Evolutionary conservation across 1,284 basidiomycete species (phyloP).

Genomic region (Ustilago nuda): DNA sequence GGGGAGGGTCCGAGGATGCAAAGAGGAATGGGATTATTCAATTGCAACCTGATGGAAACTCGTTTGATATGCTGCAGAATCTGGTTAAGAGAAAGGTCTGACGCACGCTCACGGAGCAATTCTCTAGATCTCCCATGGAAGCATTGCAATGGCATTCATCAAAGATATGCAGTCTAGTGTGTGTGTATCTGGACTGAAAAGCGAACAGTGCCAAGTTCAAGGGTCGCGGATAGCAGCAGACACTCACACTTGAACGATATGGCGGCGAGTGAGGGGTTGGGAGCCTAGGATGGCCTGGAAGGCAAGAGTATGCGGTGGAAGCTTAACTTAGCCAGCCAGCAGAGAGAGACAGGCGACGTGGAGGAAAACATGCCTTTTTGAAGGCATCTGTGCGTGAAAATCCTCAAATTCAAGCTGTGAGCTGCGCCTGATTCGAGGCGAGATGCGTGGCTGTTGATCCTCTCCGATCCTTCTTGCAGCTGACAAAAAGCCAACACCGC

Average conservation of each 20-base stretch:
- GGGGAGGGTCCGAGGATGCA: slow-evolving; percentile 38
- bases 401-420: background rate
- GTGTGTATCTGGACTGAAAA: background rate
- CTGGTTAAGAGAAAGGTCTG: slow-evolving; percentile 79
- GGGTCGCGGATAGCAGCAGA: too few relatives aligned
- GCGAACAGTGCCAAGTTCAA: background rate
- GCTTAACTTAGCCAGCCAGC: background rate
- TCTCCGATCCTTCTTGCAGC: slow-evolving; percentile 1
- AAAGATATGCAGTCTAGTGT: background rate
- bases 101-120: background rate
- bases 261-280: background rate
- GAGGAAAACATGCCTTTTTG: slow-evolving; percentile 10
- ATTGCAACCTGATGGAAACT: slow-evolving; percentile 93
- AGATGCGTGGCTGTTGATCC: background rate
- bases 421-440: background rate
- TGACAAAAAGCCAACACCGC: slow-evolving; percentile 1
- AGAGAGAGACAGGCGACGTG: slow-evolving; percentile 16
- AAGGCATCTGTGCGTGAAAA: slow-evolving; percentile 13
- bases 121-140: background rate
- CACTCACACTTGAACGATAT: too few relatives aligned
- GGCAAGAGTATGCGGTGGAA: slow-evolving; percentile 32
- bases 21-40: slow-evolving; percentile 70
- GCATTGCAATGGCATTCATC: background rate
- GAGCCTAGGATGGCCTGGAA: slow-evolving; percentile 34
- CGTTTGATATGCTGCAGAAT: slow-evolving; percentile 93